Conservation (phyloP, 2,329 filamentous ascomycete species). For the Fusarium tuaranense region DNA sequence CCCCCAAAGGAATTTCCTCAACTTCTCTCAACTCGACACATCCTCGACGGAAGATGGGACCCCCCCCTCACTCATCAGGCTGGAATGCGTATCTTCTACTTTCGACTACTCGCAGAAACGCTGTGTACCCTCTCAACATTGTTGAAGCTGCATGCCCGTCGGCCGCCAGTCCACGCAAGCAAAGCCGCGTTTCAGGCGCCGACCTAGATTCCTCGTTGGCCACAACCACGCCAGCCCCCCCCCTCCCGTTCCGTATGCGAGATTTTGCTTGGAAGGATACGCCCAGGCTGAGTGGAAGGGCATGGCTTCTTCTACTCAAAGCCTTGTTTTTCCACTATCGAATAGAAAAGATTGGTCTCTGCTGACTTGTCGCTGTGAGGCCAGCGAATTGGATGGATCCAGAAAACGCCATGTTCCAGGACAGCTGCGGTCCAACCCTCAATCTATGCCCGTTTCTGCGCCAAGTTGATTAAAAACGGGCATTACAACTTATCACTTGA, state of each 20-base stretch:
- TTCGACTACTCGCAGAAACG: constrained; percentile 8
- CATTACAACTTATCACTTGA: background rate
- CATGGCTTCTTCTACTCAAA: background rate
- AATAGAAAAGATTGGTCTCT: background rate
- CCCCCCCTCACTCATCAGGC: background rate
- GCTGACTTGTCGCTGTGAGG: background rate
- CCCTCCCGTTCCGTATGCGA: background rate
- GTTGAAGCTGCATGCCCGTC: background rate
- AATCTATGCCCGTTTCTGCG: background rate
- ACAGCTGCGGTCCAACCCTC: constrained; percentile 14
- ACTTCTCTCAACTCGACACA: constrained; percentile 9
- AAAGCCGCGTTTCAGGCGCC: background rate
- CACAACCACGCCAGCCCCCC: background rate
- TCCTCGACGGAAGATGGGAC: background rate
- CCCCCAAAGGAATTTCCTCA: constrained; percentile 4
- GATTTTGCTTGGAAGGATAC: background rate
- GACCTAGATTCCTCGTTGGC: background rate
- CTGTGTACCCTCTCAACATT: background rate
- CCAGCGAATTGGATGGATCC: constrained; percentile 3
- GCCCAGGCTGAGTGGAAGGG: background rate
- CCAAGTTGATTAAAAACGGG: background rate
- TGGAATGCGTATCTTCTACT: constrained; percentile 6
- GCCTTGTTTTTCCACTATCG: background rate
- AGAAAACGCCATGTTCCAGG: constrained; percentile 15
- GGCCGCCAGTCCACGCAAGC: background rate